Evolutionary conservation across 305 asterid species (phyloP).

Genomic region (Lippia alba): DNA sequence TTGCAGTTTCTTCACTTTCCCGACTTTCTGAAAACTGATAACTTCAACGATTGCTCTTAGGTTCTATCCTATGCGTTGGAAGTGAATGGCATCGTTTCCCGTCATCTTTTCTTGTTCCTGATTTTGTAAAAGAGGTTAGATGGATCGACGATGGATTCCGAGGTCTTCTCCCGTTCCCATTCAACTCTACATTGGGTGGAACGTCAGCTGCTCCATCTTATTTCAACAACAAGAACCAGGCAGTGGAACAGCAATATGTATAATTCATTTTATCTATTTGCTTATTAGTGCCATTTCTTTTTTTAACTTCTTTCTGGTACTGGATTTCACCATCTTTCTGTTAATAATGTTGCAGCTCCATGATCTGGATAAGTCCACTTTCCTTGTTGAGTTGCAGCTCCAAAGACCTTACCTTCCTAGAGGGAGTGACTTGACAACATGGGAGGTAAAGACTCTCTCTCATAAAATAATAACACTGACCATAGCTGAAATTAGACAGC

Average conservation of each 20-base stretch:
- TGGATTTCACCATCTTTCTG: conserved; percentile 2
- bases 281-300: neutral
- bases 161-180: conserved; percentile 95
- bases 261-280: conserved; percentile 44
- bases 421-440: conserved; percentile 82
- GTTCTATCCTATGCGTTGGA: conserved; percentile 86
- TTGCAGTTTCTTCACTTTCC: no score
- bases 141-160: conserved; percentile 98
- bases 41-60: conserved; percentile 23
- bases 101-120: conserved; percentile 90
- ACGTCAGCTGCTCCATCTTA: conserved; percentile 89
- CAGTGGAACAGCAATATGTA: conserved; percentile 92
- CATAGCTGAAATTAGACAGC: no score
- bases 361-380: conserved; percentile 77
- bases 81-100: conserved; percentile 99
- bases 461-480: no score
- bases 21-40: no score
- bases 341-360: conserved; percentile 53
- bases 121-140: conserved; percentile 72
- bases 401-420: conserved; percentile 80
- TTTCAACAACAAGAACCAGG: conserved; percentile 88
- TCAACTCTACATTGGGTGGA: conserved; percentile 90
- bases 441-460: conserved; percentile 78
- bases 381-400: conserved; percentile 88
- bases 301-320: neutral